Evolutionary conservation across 2,329 filamentous ascomycete genomes (phyloP).

Genomic region (Beauveria varroae): DNA sequence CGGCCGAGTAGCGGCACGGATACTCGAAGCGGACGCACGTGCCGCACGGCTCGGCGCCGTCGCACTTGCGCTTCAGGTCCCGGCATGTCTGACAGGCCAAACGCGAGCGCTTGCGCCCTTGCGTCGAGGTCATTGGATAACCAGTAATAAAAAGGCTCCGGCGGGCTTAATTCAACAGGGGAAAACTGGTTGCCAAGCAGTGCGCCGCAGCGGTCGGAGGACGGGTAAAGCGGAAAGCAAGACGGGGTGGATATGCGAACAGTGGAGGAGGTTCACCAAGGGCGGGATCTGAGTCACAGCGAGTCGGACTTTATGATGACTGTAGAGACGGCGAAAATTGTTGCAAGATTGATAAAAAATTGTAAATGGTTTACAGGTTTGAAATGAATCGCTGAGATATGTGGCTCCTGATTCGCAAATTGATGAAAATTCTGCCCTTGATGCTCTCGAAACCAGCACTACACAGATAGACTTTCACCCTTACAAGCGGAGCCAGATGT

Average conservation of each 20-base stretch:
- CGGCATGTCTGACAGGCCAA: slow-evolving; percentile 44
- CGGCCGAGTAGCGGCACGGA: slow-evolving; percentile 38
- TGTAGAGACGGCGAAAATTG: background rate
- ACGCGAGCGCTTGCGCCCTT: slow-evolving; percentile 30
- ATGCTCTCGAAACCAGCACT: background rate
- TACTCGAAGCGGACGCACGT: slow-evolving; percentile 47
- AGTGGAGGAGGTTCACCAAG: background rate
- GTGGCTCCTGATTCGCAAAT: background rate
- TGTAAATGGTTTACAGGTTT: background rate
- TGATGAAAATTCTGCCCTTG: background rate
- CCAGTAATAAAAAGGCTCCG: background rate
- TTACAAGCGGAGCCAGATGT: background rate
- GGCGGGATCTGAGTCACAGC: background rate
- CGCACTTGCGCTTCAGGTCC: slow-evolving; percentile 49
- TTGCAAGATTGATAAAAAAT: no score
- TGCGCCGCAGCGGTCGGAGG: background rate
- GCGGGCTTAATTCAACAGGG: background rate
- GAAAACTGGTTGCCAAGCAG: background rate
- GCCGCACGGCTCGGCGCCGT: slow-evolving; percentile 43
- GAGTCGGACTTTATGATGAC: background rate
- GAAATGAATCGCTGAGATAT: background rate
- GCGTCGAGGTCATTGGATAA: background rate
- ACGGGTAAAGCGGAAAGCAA: slow-evolving; percentile 8
- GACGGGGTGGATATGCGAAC: background rate
- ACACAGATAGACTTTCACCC: background rate